Base-by-base conservation (phyloP, 2,329 filamentous ascomycete genomes). In the Clonostachys chloroleuca region DNA sequence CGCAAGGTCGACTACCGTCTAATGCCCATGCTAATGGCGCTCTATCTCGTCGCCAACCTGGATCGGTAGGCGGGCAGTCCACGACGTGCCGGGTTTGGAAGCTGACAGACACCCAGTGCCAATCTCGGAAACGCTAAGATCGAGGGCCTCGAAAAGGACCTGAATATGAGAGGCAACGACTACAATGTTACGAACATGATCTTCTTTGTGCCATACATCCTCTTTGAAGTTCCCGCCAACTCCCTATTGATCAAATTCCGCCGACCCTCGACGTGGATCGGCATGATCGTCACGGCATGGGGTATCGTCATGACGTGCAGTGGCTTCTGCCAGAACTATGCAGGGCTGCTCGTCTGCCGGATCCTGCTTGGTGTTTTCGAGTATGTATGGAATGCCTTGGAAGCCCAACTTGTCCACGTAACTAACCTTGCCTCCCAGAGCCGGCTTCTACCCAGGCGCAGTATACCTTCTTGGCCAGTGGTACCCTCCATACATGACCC, bases 231-330 rank as follows among this genome's bases (percentile, higher is more conserved):
- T 14, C 42, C 42, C 8, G 18, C 42, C 18, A 44, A 44, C 42
- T 30, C 24, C 3, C 12, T 44, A 12, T 33, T 44, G 8, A 33
- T 30, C 14, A 72, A 72, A 5, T 66, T 84, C 52, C 51, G 47
- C 14, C 70, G 78, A 1, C 84, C 84, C 0, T 81, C 77, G 34
- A 62, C 83, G 37, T 87, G 86, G 55, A 72, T 86, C 41, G 80
- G 83, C 1, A 63, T 73, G 5, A 85, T 86, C 50, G 86, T 87
- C 74, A 59, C 80, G 5, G 59, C 75, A 8, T 73, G 56, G 56
- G 54, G 52, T 9, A 41, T 55, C 16, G 48, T 51, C 42, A 51
- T 57, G 55, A 57, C 55, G 2, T 50, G 47, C 3, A 53, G 49
- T 16, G 57, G 55, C 1, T 14, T 59, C 14, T 54, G 56, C 5